phyloP scores from a whole-genome alignment of 1,284 basidiomycete species.

The Papiliotrema fonsecae region DNA sequence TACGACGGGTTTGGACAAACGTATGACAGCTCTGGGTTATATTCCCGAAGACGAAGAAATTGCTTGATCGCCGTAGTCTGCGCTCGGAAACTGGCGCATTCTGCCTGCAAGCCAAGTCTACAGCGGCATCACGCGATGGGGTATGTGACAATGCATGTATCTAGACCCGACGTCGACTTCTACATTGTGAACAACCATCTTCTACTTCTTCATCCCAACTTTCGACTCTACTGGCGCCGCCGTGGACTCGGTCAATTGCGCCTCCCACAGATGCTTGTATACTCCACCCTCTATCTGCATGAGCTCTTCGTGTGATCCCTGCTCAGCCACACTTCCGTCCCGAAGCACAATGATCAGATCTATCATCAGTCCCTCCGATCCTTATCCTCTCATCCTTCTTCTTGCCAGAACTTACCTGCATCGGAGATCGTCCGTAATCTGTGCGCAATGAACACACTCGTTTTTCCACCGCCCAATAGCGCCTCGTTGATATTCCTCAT shows the following conservation, averaged over 20 bases:
- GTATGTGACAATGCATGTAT: too few species aligned
- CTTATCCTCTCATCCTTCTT: background rate
- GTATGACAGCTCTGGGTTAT: too few species aligned
- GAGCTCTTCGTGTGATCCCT: conserved; percentile 86
- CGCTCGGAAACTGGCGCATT: too few species aligned
- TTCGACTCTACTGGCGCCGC: conserved; percentile 3
- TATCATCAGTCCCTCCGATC: background rate
- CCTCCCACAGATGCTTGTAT: conserved; percentile 81
- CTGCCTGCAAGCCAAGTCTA: too few species aligned
- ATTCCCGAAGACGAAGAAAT: too few species aligned
- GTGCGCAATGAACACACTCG: conserved; percentile 94
- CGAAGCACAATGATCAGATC: conserved; percentile 86
- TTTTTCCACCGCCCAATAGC: conserved; percentile 70
- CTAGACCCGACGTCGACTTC: too few species aligned
- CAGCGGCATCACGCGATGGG: too few species aligned
- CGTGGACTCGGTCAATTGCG: conserved; percentile 56
- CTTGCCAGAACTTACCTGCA: conserved; percentile 67
- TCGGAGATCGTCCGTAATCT: conserved; percentile 83
- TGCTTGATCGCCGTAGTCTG: too few species aligned
- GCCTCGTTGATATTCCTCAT: conserved; percentile 89
- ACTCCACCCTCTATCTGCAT: conserved; percentile 62
- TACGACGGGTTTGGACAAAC: too few species aligned
- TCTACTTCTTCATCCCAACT: too few species aligned
- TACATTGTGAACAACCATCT: too few species aligned
- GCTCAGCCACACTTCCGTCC: conserved; percentile 78